Conservation (phyloP, 108 stramenopile species). For the Discostella pseudostelligera region DNA sequence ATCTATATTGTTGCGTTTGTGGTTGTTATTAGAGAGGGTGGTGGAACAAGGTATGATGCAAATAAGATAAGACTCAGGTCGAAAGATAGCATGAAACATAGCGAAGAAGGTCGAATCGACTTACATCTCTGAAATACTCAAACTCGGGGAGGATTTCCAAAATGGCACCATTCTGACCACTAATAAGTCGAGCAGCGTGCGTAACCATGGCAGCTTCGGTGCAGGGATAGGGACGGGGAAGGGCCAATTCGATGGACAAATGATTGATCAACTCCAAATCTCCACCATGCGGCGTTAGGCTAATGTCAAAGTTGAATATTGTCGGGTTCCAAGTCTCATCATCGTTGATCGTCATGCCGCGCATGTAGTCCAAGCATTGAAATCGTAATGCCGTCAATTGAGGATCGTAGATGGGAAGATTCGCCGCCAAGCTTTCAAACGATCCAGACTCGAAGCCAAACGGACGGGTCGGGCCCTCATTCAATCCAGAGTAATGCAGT, state of each 20-base stretch:
- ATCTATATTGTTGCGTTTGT: background rate
- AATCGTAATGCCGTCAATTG: conserved; percentile 80
- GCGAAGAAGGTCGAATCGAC: background rate
- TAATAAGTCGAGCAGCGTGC: conserved; percentile 73
- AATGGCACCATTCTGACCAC: conserved; percentile 78
- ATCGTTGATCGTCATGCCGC: conserved; percentile 63
- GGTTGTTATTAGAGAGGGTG: background rate
- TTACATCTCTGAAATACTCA: conserved; percentile 90
- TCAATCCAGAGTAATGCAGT: conserved; percentile 93
- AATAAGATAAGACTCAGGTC: background rate
- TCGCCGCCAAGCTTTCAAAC: conserved; percentile 92
- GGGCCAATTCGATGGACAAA: conserved; percentile 76
- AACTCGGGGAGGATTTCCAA: conserved; percentile 97
- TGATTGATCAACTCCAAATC: conserved; percentile 83
- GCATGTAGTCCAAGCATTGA: conserved; percentile 94
- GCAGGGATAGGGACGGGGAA: conserved; percentile 69
- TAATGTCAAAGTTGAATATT: conserved; percentile 88
- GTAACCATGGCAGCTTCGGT: conserved; percentile 66
- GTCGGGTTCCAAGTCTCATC: conserved; percentile 75
- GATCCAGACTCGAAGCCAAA: conserved; percentile 95
- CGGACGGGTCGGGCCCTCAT: conserved; percentile 93
- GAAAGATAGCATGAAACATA: no score
- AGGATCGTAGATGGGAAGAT: conserved; percentile 93
- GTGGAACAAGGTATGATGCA: background rate
- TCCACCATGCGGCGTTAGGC: conserved; percentile 69